A percentile compares a stretch with the other conserved stretches of the same genome.
Evolutionary conservation across 2,329 filamentous ascomycete species (phyloP).

Genomic region (Aspergillus nomiae): DNA sequence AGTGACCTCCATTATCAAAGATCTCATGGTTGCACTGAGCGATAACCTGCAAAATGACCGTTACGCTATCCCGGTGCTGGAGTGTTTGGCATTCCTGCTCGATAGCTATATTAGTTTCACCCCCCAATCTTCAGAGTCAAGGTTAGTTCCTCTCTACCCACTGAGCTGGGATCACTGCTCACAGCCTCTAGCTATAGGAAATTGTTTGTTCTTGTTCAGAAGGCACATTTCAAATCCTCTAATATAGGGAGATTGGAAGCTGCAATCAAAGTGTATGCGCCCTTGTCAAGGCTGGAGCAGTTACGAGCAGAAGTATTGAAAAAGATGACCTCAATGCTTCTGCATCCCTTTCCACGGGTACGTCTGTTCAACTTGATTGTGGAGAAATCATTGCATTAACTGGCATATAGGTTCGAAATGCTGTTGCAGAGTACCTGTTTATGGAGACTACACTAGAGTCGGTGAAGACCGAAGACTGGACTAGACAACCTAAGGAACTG

Average conservation of each 20-base stretch:
- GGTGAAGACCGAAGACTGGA: conserved; percentile 40
- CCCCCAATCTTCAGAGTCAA: conserved; percentile 50
- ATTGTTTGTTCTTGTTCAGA: conserved; percentile 72
- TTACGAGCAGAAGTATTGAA: conserved; percentile 61
- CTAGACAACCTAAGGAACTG: conserved; percentile 34
- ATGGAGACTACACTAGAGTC: conserved; percentile 33
- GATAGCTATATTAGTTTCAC: conserved; percentile 52
- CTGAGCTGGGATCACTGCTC: conserved; percentile 8
- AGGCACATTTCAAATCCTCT: conserved; percentile 77
- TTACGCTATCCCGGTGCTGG: conserved; percentile 72
- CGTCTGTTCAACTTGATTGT: conserved; percentile 31
- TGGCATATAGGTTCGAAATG: conserved; percentile 35
- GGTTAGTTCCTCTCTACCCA: conserved; percentile 20
- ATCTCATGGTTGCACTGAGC: conserved; percentile 59
- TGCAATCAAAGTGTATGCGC: conserved; percentile 76
- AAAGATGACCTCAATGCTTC: conserved; percentile 71
- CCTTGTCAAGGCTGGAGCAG: conserved; percentile 59
- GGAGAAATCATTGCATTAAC: conserved; percentile 5
- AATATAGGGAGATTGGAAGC: conserved; percentile 81
- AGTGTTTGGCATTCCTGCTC: conserved; percentile 76
- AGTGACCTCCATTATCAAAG: conserved; percentile 50
- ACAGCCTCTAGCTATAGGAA: conserved; percentile 50
- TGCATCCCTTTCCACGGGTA: conserved; percentile 81
- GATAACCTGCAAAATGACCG: conserved; percentile 64
- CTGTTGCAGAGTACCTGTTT: conserved; percentile 40